These are phyloP conservation scores for Corymbia citriodora DNA, from an alignment of 441 rosid genomes.

Conservation along the genomic window DNA sequence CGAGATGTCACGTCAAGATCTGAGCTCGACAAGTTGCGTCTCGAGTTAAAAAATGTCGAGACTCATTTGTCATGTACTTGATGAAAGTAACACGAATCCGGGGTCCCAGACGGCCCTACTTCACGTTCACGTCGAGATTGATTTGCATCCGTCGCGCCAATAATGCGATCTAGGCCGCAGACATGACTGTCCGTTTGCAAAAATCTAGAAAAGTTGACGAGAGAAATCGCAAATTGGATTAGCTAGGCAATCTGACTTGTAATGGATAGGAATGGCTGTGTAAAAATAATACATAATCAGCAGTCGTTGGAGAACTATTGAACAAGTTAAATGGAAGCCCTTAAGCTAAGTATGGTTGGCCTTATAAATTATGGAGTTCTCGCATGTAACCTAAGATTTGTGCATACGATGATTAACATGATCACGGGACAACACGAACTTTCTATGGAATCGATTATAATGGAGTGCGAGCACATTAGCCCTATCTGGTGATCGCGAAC, in stretches of 20 bases:
- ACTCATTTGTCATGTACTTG: neutral
- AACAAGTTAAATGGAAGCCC: neutral
- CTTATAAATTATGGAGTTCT: neutral
- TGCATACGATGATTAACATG: neutral
- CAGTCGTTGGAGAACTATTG: neutral
- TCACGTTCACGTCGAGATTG: neutral
- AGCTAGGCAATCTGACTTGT: no score
- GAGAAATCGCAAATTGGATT: neutral
- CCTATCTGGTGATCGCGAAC: neutral
- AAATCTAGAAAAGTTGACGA: fast-evolving
- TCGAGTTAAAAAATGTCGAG: neutral
- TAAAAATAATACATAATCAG: neutral
- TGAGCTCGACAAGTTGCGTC: neutral
- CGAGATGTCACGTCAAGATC: neutral
- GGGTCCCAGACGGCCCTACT: neutral
- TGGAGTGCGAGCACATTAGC: neutral
- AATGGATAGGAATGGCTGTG: neutral
- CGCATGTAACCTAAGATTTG: neutral
- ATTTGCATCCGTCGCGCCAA: neutral
- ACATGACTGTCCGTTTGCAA: neutral
- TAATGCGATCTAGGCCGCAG: neutral
- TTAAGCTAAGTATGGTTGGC: neutral
- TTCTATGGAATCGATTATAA: neutral
- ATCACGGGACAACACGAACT: neutral
- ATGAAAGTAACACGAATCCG: neutral